A percentile compares a stretch with the other conserved stretches of the same genome.
phyloP scores from a whole-genome alignment of 2,329 filamentous ascomycete species.

The Neofusicoccum sp. region DNA sequence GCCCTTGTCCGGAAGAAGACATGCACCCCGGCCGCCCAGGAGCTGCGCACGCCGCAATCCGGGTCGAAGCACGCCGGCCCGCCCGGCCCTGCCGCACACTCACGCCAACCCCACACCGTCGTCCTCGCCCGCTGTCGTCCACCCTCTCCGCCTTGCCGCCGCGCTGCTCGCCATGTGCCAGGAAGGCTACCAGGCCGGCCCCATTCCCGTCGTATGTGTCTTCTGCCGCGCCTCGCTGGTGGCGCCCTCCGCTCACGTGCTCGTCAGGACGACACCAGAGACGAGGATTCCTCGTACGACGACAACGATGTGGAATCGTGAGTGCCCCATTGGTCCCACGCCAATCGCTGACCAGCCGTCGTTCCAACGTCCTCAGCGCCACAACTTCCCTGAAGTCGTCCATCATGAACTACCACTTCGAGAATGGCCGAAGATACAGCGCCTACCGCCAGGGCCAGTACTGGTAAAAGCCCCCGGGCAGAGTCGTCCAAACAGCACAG shows the following conservation, averaged over 20 bases:
- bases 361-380: not conserved
- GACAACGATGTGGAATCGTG: not conserved
- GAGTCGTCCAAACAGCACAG: no score
- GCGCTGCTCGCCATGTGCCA: no score
- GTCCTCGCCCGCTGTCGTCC: no score
- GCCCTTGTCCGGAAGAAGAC: no score
- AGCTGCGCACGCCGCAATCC: no score
- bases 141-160: no score
- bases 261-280: not conserved
- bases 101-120: no score
- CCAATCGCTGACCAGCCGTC: not conserved
- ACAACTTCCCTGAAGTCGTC: slow-evolving; percentile 4
- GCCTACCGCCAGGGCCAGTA: slow-evolving; percentile 37
- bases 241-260: not conserved
- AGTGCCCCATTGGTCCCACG: not conserved
- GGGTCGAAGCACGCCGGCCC: no score
- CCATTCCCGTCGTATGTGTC: not conserved
- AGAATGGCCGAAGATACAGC: slow-evolving; percentile 31
- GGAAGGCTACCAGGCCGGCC: not conserved
- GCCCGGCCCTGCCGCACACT: no score
- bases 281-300: not conserved
- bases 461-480: not conserved
- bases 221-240: no score
- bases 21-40: no score
- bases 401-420: slow-evolving; percentile 1